Percentiles rank a stretch among this genome's conserved stretches.
Conservation (phyloP, 1,284 basidiomycete genomes). For the Cutaneotrichosporon cutaneum region DNA sequence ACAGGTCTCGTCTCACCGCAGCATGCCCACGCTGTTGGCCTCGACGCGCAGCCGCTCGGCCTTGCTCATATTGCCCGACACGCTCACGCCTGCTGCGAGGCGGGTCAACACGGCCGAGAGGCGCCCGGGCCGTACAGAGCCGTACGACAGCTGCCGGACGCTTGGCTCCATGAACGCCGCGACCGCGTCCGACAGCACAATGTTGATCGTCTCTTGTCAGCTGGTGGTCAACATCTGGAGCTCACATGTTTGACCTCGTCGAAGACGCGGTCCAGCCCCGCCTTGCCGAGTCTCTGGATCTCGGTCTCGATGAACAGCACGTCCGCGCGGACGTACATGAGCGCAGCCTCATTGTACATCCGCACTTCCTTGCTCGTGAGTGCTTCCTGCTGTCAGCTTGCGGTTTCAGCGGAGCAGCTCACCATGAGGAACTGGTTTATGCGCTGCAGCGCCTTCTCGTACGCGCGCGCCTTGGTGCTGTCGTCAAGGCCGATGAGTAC, state of each 20-base stretch:
- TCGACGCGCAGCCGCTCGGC: conserved; percentile 68
- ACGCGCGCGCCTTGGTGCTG: conserved; percentile 80
- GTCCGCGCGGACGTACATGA: conserved; percentile 77
- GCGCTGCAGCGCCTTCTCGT: conserved; percentile 77
- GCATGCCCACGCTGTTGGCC: conserved; percentile 60
- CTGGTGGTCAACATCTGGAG: conserved; percentile 25
- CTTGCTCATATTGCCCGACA: conserved; percentile 53
- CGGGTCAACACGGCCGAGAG: conserved; percentile 79
- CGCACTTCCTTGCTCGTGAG: conserved; percentile 60
- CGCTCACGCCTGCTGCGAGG: conserved; percentile 57
- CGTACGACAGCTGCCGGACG: conserved; percentile 69
- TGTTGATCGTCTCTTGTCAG: conserved; percentile 54
- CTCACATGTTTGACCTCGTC: conserved; percentile 75
- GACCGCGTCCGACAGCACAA: conserved; percentile 71
- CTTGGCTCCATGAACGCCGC: conserved; percentile 75
- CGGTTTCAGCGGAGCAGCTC: conserved; percentile 16
- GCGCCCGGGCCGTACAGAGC: conserved; percentile 68
- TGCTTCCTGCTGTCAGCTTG: conserved; percentile 34
- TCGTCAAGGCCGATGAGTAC: conserved; percentile 73
- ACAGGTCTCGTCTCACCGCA: conserved; percentile 17
- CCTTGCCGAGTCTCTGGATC: conserved; percentile 68
- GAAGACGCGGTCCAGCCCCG: conserved; percentile 72
- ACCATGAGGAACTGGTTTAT: conserved; percentile 84
- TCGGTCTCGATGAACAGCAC: conserved; percentile 81
- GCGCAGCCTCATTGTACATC: conserved; percentile 81